Evolutionary conservation across 2,329 filamentous ascomycete species (phyloP).

Genomic region (Sclerotinia sclerotiorum): DNA sequence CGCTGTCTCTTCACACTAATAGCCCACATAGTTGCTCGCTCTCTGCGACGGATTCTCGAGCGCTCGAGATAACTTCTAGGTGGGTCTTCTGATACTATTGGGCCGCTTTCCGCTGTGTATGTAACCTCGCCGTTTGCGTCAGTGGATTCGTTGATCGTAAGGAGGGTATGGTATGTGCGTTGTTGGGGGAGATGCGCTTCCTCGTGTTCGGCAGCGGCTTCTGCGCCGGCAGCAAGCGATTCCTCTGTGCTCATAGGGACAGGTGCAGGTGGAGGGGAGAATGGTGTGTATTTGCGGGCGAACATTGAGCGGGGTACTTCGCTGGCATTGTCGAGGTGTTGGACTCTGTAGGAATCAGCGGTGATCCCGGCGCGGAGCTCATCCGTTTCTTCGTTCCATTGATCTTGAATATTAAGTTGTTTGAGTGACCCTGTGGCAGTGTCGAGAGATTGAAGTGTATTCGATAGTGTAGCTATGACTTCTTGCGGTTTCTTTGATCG

Average conservation of each 20-base stretch:
- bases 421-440: slow-evolving; percentile 49
- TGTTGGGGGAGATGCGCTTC: slow-evolving; percentile 47
- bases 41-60: slow-evolving; percentile 58
- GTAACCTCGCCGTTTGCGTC: slow-evolving; percentile 59
- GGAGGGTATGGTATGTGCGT: slow-evolving; percentile 62
- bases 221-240: slow-evolving; percentile 42
- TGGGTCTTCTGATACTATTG: slow-evolving; percentile 51
- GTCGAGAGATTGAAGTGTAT: slow-evolving; percentile 60
- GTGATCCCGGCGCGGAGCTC: slow-evolving; percentile 46
- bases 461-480: slow-evolving; percentile 66
- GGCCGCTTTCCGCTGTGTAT: slow-evolving; percentile 60
- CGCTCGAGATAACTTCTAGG: slow-evolving; percentile 64
- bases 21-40: slow-evolving; percentile 63
- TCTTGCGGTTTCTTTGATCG: slow-evolving; percentile 52
- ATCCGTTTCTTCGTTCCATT: slow-evolving; percentile 37
- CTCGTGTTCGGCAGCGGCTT: slow-evolving; percentile 38
- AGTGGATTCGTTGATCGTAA: slow-evolving; percentile 66
- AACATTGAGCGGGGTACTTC: slow-evolving; percentile 67
- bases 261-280: slow-evolving; percentile 80
- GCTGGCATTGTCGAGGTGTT: slow-evolving; percentile 51
- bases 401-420: slow-evolving; percentile 28
- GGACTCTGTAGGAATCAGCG: slow-evolving; percentile 48
- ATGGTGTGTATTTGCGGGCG: slow-evolving; percentile 69
- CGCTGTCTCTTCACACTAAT: slow-evolving; percentile 91
- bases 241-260: slow-evolving; percentile 53